Evolutionary conservation across 1,284 basidiomycete genomes (phyloP), one percentile per base, ranked within the genome.

Genomic region (Porodaedalea pini): DNA sequence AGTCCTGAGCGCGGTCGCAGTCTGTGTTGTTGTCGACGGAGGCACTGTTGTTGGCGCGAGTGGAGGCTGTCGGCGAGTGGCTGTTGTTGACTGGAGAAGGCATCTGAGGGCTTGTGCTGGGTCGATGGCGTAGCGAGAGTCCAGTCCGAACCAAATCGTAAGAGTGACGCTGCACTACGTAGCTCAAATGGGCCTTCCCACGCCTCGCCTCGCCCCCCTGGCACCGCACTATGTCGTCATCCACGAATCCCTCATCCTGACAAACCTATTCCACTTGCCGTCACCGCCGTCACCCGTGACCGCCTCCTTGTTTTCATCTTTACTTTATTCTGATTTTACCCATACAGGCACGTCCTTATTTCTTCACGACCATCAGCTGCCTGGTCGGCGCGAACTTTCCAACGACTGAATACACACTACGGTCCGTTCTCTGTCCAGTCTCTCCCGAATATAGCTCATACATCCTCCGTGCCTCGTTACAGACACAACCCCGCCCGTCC

Each of bases 141-240:
- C 10, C 7, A 31, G 45, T 11, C n/a, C n/a, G 13, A 31, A 4
- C 13, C 25, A 27, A 40, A 25, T 1, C 19, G 52, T 25, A 25
- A 45, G 25, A 56, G 54, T 49, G 54, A 39, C 34, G 45, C 11
- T 17, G 34, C 29, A 23, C 15, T 39, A 37, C 36, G 37, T 40
- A 41, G 36, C 51, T 37, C 21, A 31, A 41, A 40, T 52, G 25
- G 19, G 13, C 15, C 8, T 41, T 52, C 39, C 39, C 45, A 47
- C 45, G 45, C 25, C 13, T 41, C 37, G 3, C 13, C 4, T 10
- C 37, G 19, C 13, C 17, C 51, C 51, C 51, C 51, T 4, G 51
- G 6, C 51, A 52, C 51, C 51, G 6, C 4, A 11, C 49, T 11
- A 52, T 52, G 37, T 23, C 51, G 51, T 52, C 51, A 52, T 52